Evolutionary conservation across 768 basidiomycete genomes (phyloP).

Genomic region (Tubosaeta sp.): DNA sequence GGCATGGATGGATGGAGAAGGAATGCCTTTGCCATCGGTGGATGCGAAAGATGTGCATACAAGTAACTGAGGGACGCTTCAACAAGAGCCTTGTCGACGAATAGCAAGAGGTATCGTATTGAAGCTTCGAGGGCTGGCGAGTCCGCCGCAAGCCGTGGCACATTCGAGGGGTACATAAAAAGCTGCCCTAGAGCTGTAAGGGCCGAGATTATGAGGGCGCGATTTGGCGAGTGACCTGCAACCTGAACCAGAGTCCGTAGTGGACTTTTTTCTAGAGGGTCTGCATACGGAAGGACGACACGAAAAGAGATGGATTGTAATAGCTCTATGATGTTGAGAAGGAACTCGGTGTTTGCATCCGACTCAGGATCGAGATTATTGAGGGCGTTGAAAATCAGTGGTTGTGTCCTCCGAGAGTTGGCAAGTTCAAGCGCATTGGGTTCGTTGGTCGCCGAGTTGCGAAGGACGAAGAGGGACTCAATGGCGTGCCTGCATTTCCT

Average conservation of each 20-base stretch:
- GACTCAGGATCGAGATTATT: conserved; percentile 52
- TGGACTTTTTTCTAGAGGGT: conserved; percentile 43
- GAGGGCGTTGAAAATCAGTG: conserved; percentile 63
- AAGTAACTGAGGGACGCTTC: conserved; percentile 73
- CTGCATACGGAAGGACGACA: conserved; percentile 35
- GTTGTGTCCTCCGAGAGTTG: conserved; percentile 55
- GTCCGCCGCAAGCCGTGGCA: conserved; percentile 45
- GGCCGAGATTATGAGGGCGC: conserved; percentile 68
- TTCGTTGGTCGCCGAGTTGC: conserved; percentile 77
- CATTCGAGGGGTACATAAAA: conserved; percentile 58
- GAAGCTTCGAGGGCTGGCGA: conserved; percentile 61
- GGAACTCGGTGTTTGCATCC: conserved; percentile 70
- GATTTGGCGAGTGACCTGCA: conserved; percentile 57
- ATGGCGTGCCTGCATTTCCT: conserved; percentile 70
- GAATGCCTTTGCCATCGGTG: conserved; percentile 73
- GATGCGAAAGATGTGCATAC: conserved; percentile 70
- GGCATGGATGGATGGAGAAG: conserved; percentile 68
- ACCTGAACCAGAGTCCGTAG: conserved; percentile 54
- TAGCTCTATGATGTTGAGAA: conserved; percentile 69
- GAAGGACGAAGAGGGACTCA: conserved; percentile 79
- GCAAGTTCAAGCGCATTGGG: conserved; percentile 61
- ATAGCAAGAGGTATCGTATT: conserved; percentile 69
- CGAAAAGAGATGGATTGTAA: conserved; percentile 57
- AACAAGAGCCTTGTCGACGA: conserved; percentile 63
- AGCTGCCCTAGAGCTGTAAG: conserved; percentile 58